These are phyloP conservation scores for Magnolia officinalis DNA, from an alignment of 164 flowering plant genomes.

Conservation along the genomic window DNA sequence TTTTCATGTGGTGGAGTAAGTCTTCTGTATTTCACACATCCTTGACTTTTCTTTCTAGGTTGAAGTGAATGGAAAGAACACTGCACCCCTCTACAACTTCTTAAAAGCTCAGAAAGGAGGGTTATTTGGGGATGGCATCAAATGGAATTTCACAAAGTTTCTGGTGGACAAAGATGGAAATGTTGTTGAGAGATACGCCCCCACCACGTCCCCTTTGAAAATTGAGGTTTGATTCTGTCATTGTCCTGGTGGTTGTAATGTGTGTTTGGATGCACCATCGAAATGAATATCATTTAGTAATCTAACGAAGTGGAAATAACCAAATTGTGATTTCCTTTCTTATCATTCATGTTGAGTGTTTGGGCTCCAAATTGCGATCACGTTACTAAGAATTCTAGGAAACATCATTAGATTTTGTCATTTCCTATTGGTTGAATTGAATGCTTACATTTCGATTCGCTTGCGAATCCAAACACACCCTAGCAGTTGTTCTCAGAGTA, in stretches of 20 bases:
- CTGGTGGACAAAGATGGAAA: constrained; percentile 81
- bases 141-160: constrained; percentile 96
- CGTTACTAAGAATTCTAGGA: too few relatives aligned
- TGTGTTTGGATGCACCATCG: too few relatives aligned
- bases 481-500: neutral
- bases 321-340: too few relatives aligned
- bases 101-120: constrained; percentile 80
- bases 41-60: constrained; percentile 35
- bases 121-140: constrained; percentile 59
- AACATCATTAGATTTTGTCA: too few relatives aligned
- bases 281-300: too few relatives aligned
- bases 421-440: too few relatives aligned
- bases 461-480: too few relatives aligned
- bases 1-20: neutral
- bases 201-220: constrained; percentile 68
- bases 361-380: too few relatives aligned
- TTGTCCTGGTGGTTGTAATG: neutral
- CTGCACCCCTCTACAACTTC: constrained; percentile 70
- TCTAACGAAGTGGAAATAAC: too few relatives aligned
- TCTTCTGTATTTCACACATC: neutral
- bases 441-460: too few relatives aligned
- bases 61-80: constrained; percentile 84
- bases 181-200: constrained; percentile 74
- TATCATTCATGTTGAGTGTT: too few relatives aligned
- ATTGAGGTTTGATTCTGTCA: constrained; percentile 56